Evolutionary conservation across 495 filamentous ascomycete species (phyloP), one percentile per base, ranked within the genome.

Genomic region (Hypoxylon trugodes): DNA sequence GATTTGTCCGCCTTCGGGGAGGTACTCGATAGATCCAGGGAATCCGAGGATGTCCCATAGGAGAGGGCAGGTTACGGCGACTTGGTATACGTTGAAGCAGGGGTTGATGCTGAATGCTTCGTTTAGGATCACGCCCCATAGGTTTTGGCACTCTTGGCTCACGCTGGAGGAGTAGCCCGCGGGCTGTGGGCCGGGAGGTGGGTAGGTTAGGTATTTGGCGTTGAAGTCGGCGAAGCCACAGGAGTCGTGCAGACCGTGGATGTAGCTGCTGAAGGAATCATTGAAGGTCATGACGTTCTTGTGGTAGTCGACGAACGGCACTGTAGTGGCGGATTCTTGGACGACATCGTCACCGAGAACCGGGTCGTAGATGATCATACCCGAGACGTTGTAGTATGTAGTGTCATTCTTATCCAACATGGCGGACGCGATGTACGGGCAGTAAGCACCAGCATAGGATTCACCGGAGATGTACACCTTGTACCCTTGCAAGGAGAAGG

Each of bases 51-150:
- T 83, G 58, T 90, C 86, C 82, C 83, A 93, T 0, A 89, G 80
- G 16, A 89, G 74, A 0, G 91, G 91, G 71, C 91, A 96, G 13
- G 85, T 90, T 28, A 85, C 87, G 10, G 86, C 85, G 21, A 96
- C 82, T 57, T 91, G 86, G 74, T 93, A 93, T 18, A 89, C 79
- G 77, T 90, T 86, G 79, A 91, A 94, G 76, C 91, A 95, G 0
- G 91, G 91, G 78, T 96, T 96, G 33, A 89, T 74, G 45, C 79
- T 73, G 4, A 79, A 70, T 0, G 79, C 83, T 47, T 85, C 77
- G 66, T 82, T 75, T 71, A 82, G 88, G 10, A 89, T 64, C 16
- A 80, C 76, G 58, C 81, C 77, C 78, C 70, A 72, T 1, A 72
- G 70, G 19, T 12, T 26, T 2, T 4, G 26, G 72, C 89, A 92